phyloP scores from a whole-genome alignment of 2,329 filamentous ascomycete genomes.

The Penicillium sp. region DNA sequence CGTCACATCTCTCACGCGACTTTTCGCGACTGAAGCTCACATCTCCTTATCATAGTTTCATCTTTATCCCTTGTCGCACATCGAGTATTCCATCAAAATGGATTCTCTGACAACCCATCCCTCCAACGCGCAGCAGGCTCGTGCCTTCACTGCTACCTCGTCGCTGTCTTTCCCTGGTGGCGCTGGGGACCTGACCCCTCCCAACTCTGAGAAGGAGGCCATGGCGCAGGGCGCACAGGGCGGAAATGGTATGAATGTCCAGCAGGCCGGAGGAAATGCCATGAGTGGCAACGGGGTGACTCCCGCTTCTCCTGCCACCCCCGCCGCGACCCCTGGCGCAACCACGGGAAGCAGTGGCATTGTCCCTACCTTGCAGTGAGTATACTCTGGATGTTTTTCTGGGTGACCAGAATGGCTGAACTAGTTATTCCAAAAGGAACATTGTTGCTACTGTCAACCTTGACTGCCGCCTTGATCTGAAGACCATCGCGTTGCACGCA shows the following conservation, averaged over 20 bases:
- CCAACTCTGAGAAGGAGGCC: conserved; percentile 66
- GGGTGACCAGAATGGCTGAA: conserved; percentile 50
- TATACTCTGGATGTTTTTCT: conserved; percentile 55
- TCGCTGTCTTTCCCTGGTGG: conserved; percentile 90
- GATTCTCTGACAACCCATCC: conserved; percentile 90
- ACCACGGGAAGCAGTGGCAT: conserved; percentile 81
- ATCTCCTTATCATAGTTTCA: neutral
- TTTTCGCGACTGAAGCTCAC: neutral
- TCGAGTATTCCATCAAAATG: conserved; percentile 57
- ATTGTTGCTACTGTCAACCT: conserved; percentile 99
- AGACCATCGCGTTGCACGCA: conserved; percentile 97
- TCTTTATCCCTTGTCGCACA: conserved; percentile 4
- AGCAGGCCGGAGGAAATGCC: conserved; percentile 58
- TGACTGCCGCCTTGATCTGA: conserved; percentile 93
- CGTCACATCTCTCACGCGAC: neutral
- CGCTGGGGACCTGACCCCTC: conserved; percentile 77
- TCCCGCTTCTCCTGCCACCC: conserved; percentile 68
- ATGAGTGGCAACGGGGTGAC: conserved; percentile 74
- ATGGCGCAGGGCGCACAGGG: conserved; percentile 41
- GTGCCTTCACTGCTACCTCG: conserved; percentile 89
- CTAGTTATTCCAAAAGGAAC: conserved; percentile 65
- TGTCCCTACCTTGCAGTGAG: conserved; percentile 94
- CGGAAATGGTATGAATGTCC: conserved; percentile 50
- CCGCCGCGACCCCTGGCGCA: conserved; percentile 80
- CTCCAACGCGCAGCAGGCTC: conserved; percentile 84